Base-by-base conservation (phyloP, 768 basidiomycete genomes). In the Agaricus blazei region DNA sequence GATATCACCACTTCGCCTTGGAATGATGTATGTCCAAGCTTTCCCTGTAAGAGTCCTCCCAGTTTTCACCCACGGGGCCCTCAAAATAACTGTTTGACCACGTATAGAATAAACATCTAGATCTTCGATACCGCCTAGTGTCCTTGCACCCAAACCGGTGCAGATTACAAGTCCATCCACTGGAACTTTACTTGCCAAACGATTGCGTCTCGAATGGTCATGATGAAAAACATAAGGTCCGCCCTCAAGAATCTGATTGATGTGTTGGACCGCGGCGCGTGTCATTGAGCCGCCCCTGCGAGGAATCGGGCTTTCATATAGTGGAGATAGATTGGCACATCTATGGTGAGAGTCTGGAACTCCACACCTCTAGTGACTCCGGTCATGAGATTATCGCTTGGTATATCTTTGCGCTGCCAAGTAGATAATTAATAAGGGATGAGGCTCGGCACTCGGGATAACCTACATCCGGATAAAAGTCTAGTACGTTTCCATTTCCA, bases 71-170 rank as follows among this genome's bases (percentile, higher is more conserved):
- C 79, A 77, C 0, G 89, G 86, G 1, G 90, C 88, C 46, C 80
- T 70, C 19, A 95, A 73, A 14, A 93, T 65, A 4, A 93, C 83
- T 0, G 90, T 86, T 70, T 96, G 94, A 5, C 93, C 93, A 36
- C 92, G 76, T 59, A 93, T 80, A 0, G 93, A 90, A 64, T 81
- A 83, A 19, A 93, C 71, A 27, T 73, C 74, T 55, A 76, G 76
- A 66, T 97, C 94, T 63, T 93, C 85, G 1, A 95, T 82, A 7
- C 93, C 93, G 9, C 88, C 81, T 36, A 97, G 76, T 36, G 81
- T 82, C 48, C 82, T 76, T 7, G 92, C 83, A 5, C 87, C 88
- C 19, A 94, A 69, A 0, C 91, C 91, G 0, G 81, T 75, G 60
- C 89, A 93, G 6, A 86, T 44, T 12, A 62, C 26, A 8, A 57